Base-by-base conservation (phyloP, 106 monocot species). In the Alisma plantagoaquatica region DNA sequence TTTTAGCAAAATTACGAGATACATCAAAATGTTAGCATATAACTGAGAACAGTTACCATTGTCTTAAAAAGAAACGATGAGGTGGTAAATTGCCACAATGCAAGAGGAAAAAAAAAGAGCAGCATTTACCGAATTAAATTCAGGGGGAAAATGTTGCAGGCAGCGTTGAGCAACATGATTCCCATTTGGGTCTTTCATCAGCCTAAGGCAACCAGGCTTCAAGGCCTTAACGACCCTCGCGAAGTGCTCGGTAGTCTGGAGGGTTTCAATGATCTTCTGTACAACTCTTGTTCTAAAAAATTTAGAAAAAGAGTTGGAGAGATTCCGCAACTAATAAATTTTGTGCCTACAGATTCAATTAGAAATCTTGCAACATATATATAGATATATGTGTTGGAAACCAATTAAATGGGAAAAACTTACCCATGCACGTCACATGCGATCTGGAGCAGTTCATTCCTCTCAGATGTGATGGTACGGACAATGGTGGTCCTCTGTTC, bases 351-450 rank as follows among this genome's bases (percentile, higher is more conserved):
- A 58, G 33, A 41, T 18, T 14, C 23, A 74, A 10, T 1, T 28
- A 57, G 19, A 23, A 28, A 53, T 6, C 6, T 38, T 7, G 9
- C 35, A 38, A 7, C 35, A 38, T 38, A 38, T n/a, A 14, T 38
- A 38, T 29, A 31, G 17, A 8, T 49, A 49, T 46, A 10, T n/a
- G 5, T 10, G 0, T 46, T 6, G 11, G 2, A 53, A 53, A 14
- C 14, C 8, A 4, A 7, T 53, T 29, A n/a, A n/a, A n/a, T n/a
- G 8, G 31, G 18, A 2, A 14, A 14, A 10, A 29, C 63, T 3
- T 63, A 87, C 87, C 87, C 87, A 62, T 87, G 81, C 71, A 51
- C 60, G 46, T 78, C 64, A 62, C 87, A 82, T 5, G 81, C 70
- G 24, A 87, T 72, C 31, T 28, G 26, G 31, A 78, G n/a, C 29